Evolutionary conservation across 2,329 filamentous ascomycete genomes (phyloP).

Genomic region (Malbranchea cinnamomea): DNA sequence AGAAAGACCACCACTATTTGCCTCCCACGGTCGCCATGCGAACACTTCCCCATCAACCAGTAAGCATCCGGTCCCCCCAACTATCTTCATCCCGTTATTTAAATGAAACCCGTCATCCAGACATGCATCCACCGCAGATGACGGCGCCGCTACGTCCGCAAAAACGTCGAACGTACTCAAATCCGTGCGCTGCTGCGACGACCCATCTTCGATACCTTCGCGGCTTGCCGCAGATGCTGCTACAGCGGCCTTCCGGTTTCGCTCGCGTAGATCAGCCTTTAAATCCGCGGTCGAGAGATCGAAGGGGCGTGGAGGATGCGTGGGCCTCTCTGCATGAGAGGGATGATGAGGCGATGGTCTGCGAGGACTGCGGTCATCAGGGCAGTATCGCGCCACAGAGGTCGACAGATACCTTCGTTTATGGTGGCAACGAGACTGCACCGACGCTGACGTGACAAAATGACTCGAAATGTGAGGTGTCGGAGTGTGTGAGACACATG

Average conservation of each 20-base stretch:
- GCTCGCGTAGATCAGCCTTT: conserved; percentile 35
- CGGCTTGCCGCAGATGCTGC: conserved; percentile 45
- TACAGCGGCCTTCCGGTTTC: conserved; percentile 44
- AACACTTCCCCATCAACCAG: conserved; percentile 81
- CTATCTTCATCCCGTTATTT: conserved; percentile 61
- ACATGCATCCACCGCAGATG: conserved; percentile 73
- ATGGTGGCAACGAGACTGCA: no score
- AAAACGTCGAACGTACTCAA: conserved; percentile 68
- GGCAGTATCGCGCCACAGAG: no score
- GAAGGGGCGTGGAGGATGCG: no score
- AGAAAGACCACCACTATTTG: conserved; percentile 18
- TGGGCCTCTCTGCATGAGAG: no score
- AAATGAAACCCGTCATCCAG: conserved; percentile 72
- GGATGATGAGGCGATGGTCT: conserved; percentile 1
- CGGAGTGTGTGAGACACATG: conserved; percentile 13
- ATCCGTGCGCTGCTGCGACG: conserved; percentile 37
- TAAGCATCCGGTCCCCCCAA: conserved; percentile 55
- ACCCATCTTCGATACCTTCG: no score
- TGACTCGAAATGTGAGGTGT: no score
- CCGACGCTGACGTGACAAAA: no score
- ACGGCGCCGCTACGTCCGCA: conserved; percentile 56
- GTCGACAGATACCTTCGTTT: no score
- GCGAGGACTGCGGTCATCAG: no score
- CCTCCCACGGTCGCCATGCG: conserved; percentile 69
- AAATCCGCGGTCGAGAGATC: conserved; percentile 7